Evolutionary conservation across 2,329 filamentous ascomycete genomes (phyloP), one percentile per base, ranked within the genome.

Genomic region (Xylariaceae sp.): DNA sequence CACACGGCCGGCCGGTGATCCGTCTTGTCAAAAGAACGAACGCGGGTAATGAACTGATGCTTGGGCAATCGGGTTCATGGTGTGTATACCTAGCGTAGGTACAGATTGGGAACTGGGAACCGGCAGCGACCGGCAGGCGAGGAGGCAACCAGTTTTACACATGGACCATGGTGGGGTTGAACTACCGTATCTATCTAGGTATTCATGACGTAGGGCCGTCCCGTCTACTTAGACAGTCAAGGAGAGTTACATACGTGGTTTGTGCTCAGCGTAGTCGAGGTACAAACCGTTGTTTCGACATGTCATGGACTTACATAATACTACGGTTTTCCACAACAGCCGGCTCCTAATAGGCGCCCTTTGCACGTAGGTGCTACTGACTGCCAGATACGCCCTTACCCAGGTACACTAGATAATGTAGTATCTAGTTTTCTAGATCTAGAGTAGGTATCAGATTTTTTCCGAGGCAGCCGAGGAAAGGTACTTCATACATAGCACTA

Each of bases 1-100:
- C 51, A 37, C 43, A 52, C 50, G 59, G 53, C 54, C 54, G 59
- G 44, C 54, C 41, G 56, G 54, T 53, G 57, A 22, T 22, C 19
- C 19, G 18, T 34, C 26, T 15, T 41, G 41, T 30, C 30, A 46
- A 26, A 21, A 13, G 10, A 18, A 18, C 30, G 13, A n/a, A 29
- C 5, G 18, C 12, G n/a, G 49, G 42, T 32, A 51, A 43, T 26
- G 51, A 41, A 32, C n/a, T 22, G 18, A 18, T 21, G 16, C 37
- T 45, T 49, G 48, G 34, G 32, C 9, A 10, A 34, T 13, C 10
- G 32, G 13, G 26, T 26, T 5, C 26, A 26, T 26, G 26, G 26
- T 26, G 26, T 26, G 42, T 54, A 54, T 51, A 29, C 21, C 10
- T 21, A 6, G 21, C 19, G 9, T 6, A 32, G n/a, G n/a, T 26